phyloP scores from a whole-genome alignment of 176 grass and related monocot genomes.

The Chloris gayana region DNA sequence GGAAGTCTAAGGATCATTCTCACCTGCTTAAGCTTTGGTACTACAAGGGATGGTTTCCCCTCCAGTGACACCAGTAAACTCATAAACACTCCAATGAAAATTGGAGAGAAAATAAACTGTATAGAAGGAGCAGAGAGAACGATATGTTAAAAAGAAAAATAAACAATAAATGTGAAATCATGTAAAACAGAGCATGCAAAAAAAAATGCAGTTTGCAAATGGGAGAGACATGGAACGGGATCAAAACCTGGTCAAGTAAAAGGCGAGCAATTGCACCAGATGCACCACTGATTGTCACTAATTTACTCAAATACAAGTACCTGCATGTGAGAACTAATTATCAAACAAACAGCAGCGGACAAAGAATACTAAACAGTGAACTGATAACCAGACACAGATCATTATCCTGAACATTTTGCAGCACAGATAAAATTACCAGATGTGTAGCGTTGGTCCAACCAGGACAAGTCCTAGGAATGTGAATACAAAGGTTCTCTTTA shows the following conservation, averaged over 20 bases:
- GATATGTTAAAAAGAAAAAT: conserved; percentile 26
- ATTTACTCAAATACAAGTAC: conserved; percentile 94
- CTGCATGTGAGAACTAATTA: conserved; percentile 38
- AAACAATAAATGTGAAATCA: conserved; percentile 5
- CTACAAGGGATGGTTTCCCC: conserved; percentile 73
- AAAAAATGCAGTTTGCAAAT: background rate
- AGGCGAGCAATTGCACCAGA: conserved; percentile 72
- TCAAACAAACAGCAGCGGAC: conserved; percentile 31
- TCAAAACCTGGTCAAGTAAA: conserved; percentile 79
- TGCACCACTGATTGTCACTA: conserved; percentile 62
- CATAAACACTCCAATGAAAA: conserved; percentile 91
- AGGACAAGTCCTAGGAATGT: conserved; percentile 79
- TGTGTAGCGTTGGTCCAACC: conserved; percentile 76
- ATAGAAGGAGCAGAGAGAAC: conserved; percentile 11
- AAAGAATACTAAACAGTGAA: background rate
- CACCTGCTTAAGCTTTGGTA: conserved; percentile 93
- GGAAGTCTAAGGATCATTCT: conserved; percentile 17
- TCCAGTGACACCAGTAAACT: conserved; percentile 77
- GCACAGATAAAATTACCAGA: conserved; percentile 65
- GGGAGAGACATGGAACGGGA: background rate
- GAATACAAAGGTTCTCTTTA: conserved; percentile 85
- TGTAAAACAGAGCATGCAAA: conserved; percentile 15
- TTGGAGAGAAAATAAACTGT: conserved; percentile 86
- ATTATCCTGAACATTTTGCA: background rate
- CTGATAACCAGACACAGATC: background rate